A percentile compares a stretch with the other conserved stretches of the same genome.
Evolutionary conservation across 2,329 filamentous ascomycete genomes (phyloP).

Genomic region (Hypomyces perniciosus): DNA sequence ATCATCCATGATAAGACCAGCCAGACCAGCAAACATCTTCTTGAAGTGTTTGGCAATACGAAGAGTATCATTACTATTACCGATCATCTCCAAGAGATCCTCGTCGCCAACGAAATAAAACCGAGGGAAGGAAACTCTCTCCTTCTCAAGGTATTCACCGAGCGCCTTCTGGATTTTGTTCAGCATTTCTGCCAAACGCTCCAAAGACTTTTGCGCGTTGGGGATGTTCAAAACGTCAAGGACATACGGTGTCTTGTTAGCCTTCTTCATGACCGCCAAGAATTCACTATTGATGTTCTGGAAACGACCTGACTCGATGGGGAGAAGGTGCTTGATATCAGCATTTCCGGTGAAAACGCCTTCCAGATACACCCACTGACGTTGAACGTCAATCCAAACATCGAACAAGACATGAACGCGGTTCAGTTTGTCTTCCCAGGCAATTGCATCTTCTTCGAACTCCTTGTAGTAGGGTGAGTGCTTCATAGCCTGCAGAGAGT

Average conservation of each 20-base stretch:
- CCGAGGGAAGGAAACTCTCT: slow-evolving; percentile 92
- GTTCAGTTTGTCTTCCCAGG: slow-evolving; percentile 98
- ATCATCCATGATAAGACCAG: slow-evolving; percentile 84
- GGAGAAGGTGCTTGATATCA: slow-evolving; percentile 96
- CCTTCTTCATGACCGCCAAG: slow-evolving; percentile 98
- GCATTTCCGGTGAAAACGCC: slow-evolving; percentile 98
- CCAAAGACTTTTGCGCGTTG: slow-evolving; percentile 90
- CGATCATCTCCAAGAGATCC: slow-evolving; percentile 96
- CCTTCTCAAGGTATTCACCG: slow-evolving; percentile 96
- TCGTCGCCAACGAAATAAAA: slow-evolving; percentile 99
- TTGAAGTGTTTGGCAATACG: slow-evolving; percentile 98
- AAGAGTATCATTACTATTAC: slow-evolving; percentile 95
- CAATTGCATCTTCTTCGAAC: slow-evolving; percentile 93
- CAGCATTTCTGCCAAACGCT: slow-evolving; percentile 89
- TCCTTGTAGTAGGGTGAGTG: slow-evolving; percentile 99
- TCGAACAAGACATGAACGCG: slow-evolving; percentile 96
- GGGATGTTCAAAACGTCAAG: slow-evolving; percentile 94
- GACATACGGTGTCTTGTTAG: slow-evolving; percentile 92
- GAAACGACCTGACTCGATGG: slow-evolving; percentile 93
- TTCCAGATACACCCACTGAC: slow-evolving; percentile 99
- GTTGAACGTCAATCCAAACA: slow-evolving; percentile 99
- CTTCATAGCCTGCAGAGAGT: slow-evolving; percentile 96
- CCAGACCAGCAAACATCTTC: slow-evolving; percentile 99
- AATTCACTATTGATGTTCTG: slow-evolving; percentile 99
- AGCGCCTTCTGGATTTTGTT: slow-evolving; percentile 99